A percentile compares a stretch with the other conserved stretches of the same genome.
These are phyloP conservation scores for Basidiobolus heterosporus DNA, from an alignment of 371 early-diverging fungal species.

Conservation along the genomic window DNA sequence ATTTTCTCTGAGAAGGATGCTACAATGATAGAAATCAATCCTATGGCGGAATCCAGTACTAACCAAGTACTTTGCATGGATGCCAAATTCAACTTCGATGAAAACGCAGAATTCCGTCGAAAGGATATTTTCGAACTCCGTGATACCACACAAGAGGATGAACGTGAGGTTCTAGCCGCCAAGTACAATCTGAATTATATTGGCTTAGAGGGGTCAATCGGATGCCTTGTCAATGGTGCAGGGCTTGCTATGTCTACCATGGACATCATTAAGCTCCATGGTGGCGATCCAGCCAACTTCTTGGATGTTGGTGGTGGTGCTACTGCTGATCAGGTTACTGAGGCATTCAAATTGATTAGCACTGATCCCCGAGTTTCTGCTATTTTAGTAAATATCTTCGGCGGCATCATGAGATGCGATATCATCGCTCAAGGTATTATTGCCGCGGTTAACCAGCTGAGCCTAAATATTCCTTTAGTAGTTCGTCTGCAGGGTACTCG, in stretches of 20 bases:
- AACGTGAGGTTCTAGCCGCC: conserved; percentile 91
- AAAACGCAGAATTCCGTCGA: conserved; percentile 96
- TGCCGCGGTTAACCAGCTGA: conserved; percentile 78
- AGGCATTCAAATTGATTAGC: conserved; percentile 95
- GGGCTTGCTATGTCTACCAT: conserved; percentile 98
- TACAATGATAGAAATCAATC: conserved; percentile 96
- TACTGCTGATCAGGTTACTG: conserved; percentile 86
- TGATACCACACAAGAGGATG: conserved; percentile 89
- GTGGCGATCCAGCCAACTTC: conserved; percentile 97
- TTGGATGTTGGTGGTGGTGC: conserved; percentile 97
- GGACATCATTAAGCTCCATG: conserved; percentile 97
- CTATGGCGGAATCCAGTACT: conserved; percentile 65
- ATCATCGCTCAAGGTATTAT: conserved; percentile 96
- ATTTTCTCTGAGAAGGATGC: conserved; percentile 92
- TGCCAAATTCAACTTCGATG: conserved; percentile 93
- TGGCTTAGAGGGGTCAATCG: conserved; percentile 82
- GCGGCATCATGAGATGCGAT: conserved; percentile 98
- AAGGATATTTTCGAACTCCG: conserved; percentile 73
- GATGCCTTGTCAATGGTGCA: conserved; percentile 87
- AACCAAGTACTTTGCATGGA: conserved; percentile 64
- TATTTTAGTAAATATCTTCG: conserved; percentile 97
- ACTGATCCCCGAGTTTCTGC: conserved; percentile 85
- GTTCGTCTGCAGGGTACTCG: conserved; percentile 89
- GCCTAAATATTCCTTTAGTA: conserved; percentile 82
- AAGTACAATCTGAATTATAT: conserved; percentile 96